A percentile compares a stretch with the other conserved stretches of the same genome.
phyloP scores from a whole-genome alignment of 805 yeast genomes.

The Sugiyamaella lignohabitans region DNA sequence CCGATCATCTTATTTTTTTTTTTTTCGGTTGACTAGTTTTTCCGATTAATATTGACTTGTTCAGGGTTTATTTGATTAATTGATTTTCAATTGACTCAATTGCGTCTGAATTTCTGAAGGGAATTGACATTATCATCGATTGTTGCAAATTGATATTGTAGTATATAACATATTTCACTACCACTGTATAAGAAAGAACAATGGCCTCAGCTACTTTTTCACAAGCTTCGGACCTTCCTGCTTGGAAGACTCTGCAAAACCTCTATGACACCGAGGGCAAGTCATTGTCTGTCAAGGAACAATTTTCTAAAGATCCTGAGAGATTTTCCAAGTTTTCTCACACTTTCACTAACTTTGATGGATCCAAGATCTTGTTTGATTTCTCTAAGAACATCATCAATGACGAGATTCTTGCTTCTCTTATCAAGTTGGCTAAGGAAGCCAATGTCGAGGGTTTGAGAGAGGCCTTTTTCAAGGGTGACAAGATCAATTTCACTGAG shows the following conservation, averaged over 20 bases:
- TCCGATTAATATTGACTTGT: background rate
- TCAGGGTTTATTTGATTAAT: background rate
- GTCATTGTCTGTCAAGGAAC: slow-evolving; percentile 64
- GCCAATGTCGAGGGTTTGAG: slow-evolving; percentile 82
- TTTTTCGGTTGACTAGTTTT: background rate
- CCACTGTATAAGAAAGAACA: no score
- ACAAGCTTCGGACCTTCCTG: slow-evolving; percentile 65
- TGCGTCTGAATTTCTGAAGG: background rate
- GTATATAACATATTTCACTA: no score
- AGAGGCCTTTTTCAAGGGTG: slow-evolving; percentile 88
- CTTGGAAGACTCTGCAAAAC: slow-evolving; percentile 74
- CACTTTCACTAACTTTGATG: slow-evolving; percentile 78
- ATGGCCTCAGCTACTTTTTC: slow-evolving; percentile 54
- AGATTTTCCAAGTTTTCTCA: slow-evolving; percentile 73
- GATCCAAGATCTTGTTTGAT: slow-evolving; percentile 84
- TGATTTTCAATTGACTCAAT: background rate
- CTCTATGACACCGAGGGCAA: slow-evolving; percentile 67
- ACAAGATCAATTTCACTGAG: slow-evolving; percentile 92
- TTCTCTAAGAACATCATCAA: slow-evolving; percentile 91
- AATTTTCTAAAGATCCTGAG: slow-evolving; percentile 64
- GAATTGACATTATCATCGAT: background rate
- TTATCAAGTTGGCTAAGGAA: slow-evolving; percentile 79
- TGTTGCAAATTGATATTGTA: background rate
- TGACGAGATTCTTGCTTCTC: slow-evolving; percentile 65
- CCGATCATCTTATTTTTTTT: no score